Base-by-base conservation (phyloP, 306 rosid species). In the Hippophae tibetana region DNA sequence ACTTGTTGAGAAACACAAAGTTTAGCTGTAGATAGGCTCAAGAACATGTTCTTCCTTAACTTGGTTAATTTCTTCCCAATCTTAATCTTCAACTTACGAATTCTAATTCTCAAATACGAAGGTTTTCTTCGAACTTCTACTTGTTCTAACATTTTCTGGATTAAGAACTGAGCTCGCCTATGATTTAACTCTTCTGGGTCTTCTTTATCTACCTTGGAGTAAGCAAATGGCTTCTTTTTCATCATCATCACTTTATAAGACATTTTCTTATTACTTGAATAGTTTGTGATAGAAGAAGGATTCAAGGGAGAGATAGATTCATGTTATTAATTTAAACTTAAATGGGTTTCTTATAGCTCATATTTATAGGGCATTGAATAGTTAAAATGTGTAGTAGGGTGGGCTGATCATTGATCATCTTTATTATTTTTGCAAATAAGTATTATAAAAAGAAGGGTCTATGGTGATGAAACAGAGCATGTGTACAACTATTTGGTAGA, bases 141-240 rank as follows among this genome's bases (percentile, higher is more conserved):
- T 69, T 74, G 63, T 50, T 76, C 81, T 81, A 90, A 43, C 56
- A 56, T 79, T 43, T 85, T 85, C 77, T 87, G 69, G 78, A 90
- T 83, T 77, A 90, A 76, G 70, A 90, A 87, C 78, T 83, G 98
- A 9, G 96, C 92, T 62, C 78, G 70, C 56, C 82, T 43, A 42
- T 74, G 98, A 13, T 68, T 72, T 45, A 47, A 42, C 57, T 85
- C 95, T 70, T 85, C 83, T 10, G 82, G 84, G 59, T 90, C 95
- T 48, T 90, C 98, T 79, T 85, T 83, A 18, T 85, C 86, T 61
- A 90, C 68, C 84, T 76, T 87, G 3, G 84, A 66, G 67, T 85
- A 90, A 10, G 43, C 78, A 11, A 12, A 50, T 5, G 69, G 51
- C 56, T 25, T 57, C 44, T 60, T 77, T 54, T 65, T 69, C 47